Evolutionary conservation across 1,284 basidiomycete genomes (phyloP).

Genomic region (Puccinia novopanici): DNA sequence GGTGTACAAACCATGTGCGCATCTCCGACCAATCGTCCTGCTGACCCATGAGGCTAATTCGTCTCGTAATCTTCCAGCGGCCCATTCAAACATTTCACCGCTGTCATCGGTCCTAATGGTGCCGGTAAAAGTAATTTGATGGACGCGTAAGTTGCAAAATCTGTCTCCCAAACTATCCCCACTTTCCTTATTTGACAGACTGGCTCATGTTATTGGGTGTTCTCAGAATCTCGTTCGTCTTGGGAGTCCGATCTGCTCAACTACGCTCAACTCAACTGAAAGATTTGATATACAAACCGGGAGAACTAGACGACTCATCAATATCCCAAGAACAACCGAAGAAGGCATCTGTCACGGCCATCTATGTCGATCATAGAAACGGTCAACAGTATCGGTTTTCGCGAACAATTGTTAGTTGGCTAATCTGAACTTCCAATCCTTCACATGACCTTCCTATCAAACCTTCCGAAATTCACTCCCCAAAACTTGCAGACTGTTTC

Average conservation of each 20-base stretch:
- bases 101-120: constrained; percentile 96
- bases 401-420: constrained; percentile 51
- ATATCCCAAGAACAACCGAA: constrained; percentile 46
- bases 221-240: constrained; percentile 82
- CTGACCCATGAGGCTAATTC: constrained; percentile 7
- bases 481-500: constrained; percentile 61
- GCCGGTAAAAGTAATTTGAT: constrained; percentile 98
- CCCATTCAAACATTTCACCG: constrained; percentile 89
- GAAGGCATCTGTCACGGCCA: constrained; percentile 58
- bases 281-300: constrained; percentile 89
- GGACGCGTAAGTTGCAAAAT: constrained; percentile 69
- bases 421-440: not conserved
- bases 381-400: constrained; percentile 58
- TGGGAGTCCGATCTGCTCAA: constrained; percentile 91
- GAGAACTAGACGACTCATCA: constrained; percentile 30
- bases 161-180: constrained; percentile 9
- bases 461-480: constrained; percentile 11
- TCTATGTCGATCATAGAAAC: constrained; percentile 57
- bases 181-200: not conserved
- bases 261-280: constrained; percentile 88
- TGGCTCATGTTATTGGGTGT: not conserved
- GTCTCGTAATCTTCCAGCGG: constrained; percentile 60
- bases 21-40: not conserved
- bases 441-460: not conserved
- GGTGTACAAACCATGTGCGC: constrained; percentile 22